phyloP scores from a whole-genome alignment of 192 early-diverging fungal species.

The Umbelopsis sp. region DNA sequence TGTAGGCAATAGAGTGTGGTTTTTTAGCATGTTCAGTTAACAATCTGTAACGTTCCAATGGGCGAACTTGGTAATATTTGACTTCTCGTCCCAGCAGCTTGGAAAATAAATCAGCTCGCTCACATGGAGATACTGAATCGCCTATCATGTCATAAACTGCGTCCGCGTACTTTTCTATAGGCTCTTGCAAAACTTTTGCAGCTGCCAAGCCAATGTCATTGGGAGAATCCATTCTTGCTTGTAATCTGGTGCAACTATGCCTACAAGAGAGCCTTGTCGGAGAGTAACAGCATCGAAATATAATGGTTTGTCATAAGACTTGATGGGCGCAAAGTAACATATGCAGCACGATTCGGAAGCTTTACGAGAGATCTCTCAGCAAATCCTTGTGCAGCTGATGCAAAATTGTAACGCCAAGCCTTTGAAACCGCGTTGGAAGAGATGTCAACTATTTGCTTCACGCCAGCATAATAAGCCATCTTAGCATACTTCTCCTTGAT shows the following conservation, averaged over 20 bases:
- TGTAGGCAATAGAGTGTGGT: background rate
- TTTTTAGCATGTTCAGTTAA: background rate
- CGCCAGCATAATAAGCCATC: conserved; percentile 22
- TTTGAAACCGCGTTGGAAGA: background rate
- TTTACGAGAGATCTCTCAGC: background rate
- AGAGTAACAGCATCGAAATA: background rate
- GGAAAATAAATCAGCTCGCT: conserved; percentile 8
- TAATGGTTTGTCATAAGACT: conserved; percentile 13
- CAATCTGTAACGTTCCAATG: background rate
- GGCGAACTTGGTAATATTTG: no score
- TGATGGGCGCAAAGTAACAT: background rate
- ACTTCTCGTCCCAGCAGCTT: background rate
- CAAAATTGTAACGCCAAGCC: conserved; percentile 1
- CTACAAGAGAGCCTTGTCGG: no score
- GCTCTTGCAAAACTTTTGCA: background rate
- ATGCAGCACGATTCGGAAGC: background rate
- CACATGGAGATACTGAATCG: background rate
- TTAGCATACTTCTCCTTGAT: conserved; percentile 2
- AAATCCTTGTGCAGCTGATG: background rate
- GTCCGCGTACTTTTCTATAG: conserved; percentile 24
- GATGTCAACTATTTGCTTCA: conserved; percentile 30
- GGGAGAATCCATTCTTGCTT: conserved; percentile 18
- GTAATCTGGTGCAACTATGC: background rate
- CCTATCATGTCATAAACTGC: conserved; percentile 21
- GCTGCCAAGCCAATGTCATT: conserved; percentile 20